phyloP scores from a whole-genome alignment of 75 land plant species.

The Ceratopteris richardii region DNA sequence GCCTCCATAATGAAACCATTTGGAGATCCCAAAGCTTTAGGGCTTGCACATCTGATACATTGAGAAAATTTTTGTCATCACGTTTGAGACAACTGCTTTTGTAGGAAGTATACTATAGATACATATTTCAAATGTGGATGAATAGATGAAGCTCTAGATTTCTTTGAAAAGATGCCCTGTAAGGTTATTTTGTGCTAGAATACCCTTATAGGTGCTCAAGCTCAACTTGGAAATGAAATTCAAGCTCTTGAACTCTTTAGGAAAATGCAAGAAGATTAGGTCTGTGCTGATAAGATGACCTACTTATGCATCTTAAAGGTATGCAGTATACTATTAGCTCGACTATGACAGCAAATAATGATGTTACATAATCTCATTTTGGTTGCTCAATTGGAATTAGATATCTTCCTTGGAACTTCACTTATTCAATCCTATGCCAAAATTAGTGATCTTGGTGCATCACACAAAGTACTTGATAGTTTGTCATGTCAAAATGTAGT shows the following conservation, averaged over 20 bases:
- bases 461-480: not conserved
- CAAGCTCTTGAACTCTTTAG: constrained; percentile 4
- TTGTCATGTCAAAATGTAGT: not conserved
- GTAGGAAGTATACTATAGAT: constrained; percentile 28
- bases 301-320: not conserved
- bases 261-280: not conserved
- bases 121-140: constrained; percentile 36
- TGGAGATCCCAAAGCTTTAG: constrained; percentile 14
- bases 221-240: constrained; percentile 17
- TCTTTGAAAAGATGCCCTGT: constrained; percentile 37
- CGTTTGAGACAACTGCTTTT: constrained; percentile 5
- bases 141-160: constrained; percentile 12
- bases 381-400: constrained; percentile 7
- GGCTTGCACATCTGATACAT: constrained; percentile 24
- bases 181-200: constrained; percentile 36
- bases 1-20: constrained; percentile 35
- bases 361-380: constrained; percentile 6
- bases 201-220: constrained; percentile 39
- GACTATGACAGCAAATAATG: not conserved
- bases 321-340: not conserved
- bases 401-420: constrained; percentile 8
- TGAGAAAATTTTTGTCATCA: constrained; percentile 18
- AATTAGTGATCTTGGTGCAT: not conserved
- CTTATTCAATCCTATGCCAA: constrained; percentile 2
- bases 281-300: not conserved